phyloP scores from a whole-genome alignment of 495 filamentous ascomycete species.

The Recurvomyces mirabilis region DNA sequence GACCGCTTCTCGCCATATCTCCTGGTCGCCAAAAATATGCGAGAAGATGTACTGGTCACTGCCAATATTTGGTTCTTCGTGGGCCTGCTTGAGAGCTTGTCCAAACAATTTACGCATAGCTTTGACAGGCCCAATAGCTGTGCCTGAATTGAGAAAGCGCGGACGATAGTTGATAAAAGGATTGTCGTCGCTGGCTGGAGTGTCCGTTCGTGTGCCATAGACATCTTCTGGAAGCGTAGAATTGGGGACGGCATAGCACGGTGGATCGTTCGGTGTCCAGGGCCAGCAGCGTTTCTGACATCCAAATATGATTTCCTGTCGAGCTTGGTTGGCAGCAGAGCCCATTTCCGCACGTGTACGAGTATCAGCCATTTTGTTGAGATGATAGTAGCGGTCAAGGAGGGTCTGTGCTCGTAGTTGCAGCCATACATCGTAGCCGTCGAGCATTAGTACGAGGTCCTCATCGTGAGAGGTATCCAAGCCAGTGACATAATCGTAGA shows the following conservation, averaged over 20 bases:
- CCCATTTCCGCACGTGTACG: slow-evolving; percentile 40
- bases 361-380: slow-evolving; percentile 39
- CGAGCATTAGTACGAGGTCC: slow-evolving; percentile 51
- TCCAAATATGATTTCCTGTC: slow-evolving; percentile 13
- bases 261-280: slow-evolving; percentile 34
- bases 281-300: slow-evolving; percentile 47
- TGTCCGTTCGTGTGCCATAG: slow-evolving; percentile 40
- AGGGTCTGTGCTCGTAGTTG: slow-evolving; percentile 50
- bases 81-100: slow-evolving; percentile 5
- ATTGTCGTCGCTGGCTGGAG: slow-evolving; percentile 15
- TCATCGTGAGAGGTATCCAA: slow-evolving; percentile 34
- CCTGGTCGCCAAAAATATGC: slow-evolving; percentile 48
- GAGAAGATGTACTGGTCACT: slow-evolving; percentile 38
- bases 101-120: slow-evolving; percentile 16
- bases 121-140: slow-evolving; percentile 7
- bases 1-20: slow-evolving; percentile 42
- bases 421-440: slow-evolving; percentile 40
- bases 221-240: slow-evolving; percentile 47
- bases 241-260: slow-evolving; percentile 44
- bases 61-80: neutral
- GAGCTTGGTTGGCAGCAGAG: slow-evolving; percentile 3
- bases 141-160: slow-evolving; percentile 10
- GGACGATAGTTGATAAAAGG: slow-evolving; percentile 1
- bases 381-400: slow-evolving; percentile 43
- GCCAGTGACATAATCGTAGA: slow-evolving; percentile 40